These are phyloP conservation scores for Taiwanofungus camphoratus DNA, from an alignment of 1,284 basidiomycete genomes.

Conservation along the genomic window DNA sequence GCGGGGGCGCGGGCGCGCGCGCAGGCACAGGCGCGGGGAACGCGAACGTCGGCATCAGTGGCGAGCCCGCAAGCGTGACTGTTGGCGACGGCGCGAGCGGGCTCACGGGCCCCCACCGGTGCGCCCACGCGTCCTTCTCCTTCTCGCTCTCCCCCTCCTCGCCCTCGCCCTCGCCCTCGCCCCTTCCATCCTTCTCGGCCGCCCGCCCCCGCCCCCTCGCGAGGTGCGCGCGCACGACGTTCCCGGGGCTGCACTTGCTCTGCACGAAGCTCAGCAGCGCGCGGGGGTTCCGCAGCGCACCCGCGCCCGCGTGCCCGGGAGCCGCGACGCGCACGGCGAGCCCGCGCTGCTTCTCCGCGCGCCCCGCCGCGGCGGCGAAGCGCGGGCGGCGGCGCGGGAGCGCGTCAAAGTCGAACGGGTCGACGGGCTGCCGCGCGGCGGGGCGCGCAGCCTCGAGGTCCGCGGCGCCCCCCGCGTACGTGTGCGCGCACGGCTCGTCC, in stretches of 20 bases:
- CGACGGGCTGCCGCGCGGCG: constrained; percentile 35
- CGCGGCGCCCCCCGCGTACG: not conserved
- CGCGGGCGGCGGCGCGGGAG: constrained; percentile 29
- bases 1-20: constrained; percentile 3
- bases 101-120: constrained; percentile 1
- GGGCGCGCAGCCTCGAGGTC: constrained; percentile 20
- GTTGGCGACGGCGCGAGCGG: constrained; percentile 14
- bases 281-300: constrained; percentile 11
- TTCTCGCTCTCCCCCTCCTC: constrained; percentile 3
- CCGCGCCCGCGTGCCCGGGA: not conserved
- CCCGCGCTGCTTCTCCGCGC: not conserved
- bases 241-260: constrained; percentile 26
- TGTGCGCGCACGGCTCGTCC: too few relatives aligned
- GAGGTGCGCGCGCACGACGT: constrained; percentile 21
- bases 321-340: not conserved
- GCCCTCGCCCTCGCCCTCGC: not conserved
- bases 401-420: constrained; percentile 55
- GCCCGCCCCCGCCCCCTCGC: constrained; percentile 8
- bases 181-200: too few relatives aligned
- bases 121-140: constrained; percentile 1
- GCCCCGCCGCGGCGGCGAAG: constrained; percentile 4
- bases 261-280: constrained; percentile 22
- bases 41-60: constrained; percentile 8
- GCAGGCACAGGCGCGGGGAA: constrained; percentile 10
- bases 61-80: constrained; percentile 12